Conservation (phyloP, 2,329 filamentous ascomycete genomes). For the Ustilaginoidea virens region DNA sequence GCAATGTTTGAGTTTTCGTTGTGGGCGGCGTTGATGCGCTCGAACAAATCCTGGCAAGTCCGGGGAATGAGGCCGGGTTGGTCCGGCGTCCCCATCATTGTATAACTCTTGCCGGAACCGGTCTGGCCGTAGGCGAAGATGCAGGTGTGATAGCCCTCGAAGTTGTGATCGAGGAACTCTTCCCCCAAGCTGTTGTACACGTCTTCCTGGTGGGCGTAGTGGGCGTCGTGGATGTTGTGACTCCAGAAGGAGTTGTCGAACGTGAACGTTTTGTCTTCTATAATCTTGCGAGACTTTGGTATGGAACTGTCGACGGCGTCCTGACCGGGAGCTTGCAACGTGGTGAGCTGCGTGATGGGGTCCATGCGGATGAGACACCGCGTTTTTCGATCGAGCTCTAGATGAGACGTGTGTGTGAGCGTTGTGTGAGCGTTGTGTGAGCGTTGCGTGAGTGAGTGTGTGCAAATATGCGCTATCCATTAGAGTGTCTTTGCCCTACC, state of each 20-base stretch:
- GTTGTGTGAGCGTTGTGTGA: too few species aligned
- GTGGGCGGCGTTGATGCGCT: conserved; percentile 66
- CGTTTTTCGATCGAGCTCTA: conserved; percentile 71
- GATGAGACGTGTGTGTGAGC: too few species aligned
- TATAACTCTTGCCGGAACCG: conserved; percentile 94
- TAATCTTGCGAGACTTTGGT: conserved; percentile 55
- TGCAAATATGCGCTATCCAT: too few species aligned
- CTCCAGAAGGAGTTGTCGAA: conserved; percentile 99
- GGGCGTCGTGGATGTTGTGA: conserved; percentile 59
- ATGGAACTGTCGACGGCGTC: conserved; percentile 28
- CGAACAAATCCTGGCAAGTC: conserved; percentile 90
- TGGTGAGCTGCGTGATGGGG: conserved; percentile 71
- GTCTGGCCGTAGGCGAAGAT: conserved; percentile 99
- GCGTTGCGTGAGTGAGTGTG: too few species aligned
- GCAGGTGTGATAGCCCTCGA: conserved; percentile 97
- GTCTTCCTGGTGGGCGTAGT: conserved; percentile 86
- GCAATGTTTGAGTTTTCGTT: conserved; percentile 81
- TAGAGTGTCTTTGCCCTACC: conserved; percentile 32
- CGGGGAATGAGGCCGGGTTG: conserved; percentile 85
- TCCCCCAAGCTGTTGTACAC: conserved; percentile 90
- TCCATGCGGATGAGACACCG: conserved; percentile 88
- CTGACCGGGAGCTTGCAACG: conserved; percentile 50
- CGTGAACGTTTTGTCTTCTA: conserved; percentile 82
- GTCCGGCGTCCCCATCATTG: conserved; percentile 83
- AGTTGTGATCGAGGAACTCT: conserved; percentile 97